A percentile compares a stretch with the other conserved stretches of the same genome.
phyloP scores from a whole-genome alignment of 768 basidiomycete species.

The Leccinum sublutescens region DNA sequence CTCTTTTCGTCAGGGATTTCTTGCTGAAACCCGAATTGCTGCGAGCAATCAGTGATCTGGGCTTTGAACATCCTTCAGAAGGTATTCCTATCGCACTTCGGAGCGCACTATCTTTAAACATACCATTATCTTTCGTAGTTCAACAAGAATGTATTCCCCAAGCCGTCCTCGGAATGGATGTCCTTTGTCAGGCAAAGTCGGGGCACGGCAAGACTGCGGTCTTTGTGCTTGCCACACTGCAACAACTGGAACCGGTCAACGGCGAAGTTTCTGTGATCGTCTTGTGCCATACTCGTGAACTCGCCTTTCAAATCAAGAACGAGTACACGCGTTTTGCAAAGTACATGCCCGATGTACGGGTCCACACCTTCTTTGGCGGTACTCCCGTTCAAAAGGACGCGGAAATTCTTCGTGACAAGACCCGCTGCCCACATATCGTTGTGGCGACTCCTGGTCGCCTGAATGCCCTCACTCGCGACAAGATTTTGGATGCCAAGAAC shows the following conservation, averaged over 20 bases:
- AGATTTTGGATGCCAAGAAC: constrained; percentile 89
- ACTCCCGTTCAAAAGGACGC: constrained; percentile 92
- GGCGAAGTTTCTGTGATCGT: constrained; percentile 98
- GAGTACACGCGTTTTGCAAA: constrained; percentile 99
- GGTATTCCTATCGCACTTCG: constrained; percentile 47
- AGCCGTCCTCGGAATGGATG: constrained; percentile 99
- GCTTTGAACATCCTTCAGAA: constrained; percentile 99
- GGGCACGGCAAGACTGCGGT: constrained; percentile 99
- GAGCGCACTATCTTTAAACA: constrained; percentile 1
- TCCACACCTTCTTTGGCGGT: constrained; percentile 97
- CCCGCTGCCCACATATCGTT: constrained; percentile 97
- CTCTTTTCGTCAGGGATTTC: constrained; percentile 70
- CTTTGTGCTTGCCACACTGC: constrained; percentile 95
- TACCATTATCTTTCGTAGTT: constrained; percentile 47
- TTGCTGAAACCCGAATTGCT: constrained; percentile 95
- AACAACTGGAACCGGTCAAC: constrained; percentile 97
- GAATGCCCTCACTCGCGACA: constrained; percentile 94
- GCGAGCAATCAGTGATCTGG: constrained; percentile 97
- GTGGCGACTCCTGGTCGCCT: constrained; percentile 97
- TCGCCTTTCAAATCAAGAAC: constrained; percentile 99
- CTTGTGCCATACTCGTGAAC: constrained; percentile 97
- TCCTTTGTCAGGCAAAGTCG: constrained; percentile 98
- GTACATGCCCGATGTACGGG: constrained; percentile 99
- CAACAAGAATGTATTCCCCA: constrained; percentile 99
- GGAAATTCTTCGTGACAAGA: constrained; percentile 92